Evolutionary conservation across 2,329 filamentous ascomycete genomes (phyloP).

Genomic region (Canariomyces notabilis): DNA sequence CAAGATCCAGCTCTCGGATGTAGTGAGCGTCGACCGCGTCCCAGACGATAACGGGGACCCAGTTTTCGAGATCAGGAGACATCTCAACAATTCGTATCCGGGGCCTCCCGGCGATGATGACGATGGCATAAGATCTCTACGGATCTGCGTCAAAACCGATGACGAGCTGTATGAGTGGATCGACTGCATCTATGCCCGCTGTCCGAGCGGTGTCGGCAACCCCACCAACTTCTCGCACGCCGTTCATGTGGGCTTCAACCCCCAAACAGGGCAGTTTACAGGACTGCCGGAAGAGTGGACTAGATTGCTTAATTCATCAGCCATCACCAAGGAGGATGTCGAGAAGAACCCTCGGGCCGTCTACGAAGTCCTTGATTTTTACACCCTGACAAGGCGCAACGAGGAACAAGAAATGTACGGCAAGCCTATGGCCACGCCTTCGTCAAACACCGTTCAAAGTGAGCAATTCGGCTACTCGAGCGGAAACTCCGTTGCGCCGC

Average conservation of each 20-base stretch:
- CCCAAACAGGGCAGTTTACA: slow-evolving; percentile 89
- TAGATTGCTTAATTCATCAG: slow-evolving; percentile 89
- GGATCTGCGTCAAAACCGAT: slow-evolving; percentile 90
- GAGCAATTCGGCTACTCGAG: slow-evolving; percentile 59
- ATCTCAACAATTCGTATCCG: slow-evolving; percentile 60
- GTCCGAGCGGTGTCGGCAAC: slow-evolving; percentile 94
- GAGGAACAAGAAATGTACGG: slow-evolving; percentile 64
- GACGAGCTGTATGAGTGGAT: slow-evolving; percentile 99
- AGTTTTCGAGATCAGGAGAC: slow-evolving; percentile 88
- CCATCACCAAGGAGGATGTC: slow-evolving; percentile 97
- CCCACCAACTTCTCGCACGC: slow-evolving; percentile 97
- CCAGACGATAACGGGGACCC: slow-evolving; percentile 71
- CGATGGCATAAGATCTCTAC: slow-evolving; percentile 73
- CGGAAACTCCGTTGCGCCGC: slow-evolving; percentile 59
- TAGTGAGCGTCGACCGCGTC: slow-evolving; percentile 84
- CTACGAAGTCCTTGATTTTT: slow-evolving; percentile 78
- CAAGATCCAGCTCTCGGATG: slow-evolving; percentile 78
- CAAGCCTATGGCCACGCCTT: slow-evolving; percentile 65
- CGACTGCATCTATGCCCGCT: slow-evolving; percentile 93
- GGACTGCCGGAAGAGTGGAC: slow-evolving; percentile 96
- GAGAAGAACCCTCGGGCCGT: slow-evolving; percentile 89
- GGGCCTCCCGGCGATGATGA: slow-evolving; percentile 71
- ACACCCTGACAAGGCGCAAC: slow-evolving; percentile 71
- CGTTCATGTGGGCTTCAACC: slow-evolving; percentile 96
- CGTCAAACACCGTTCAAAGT: slow-evolving; percentile 50